phyloP scores from a whole-genome alignment of 1,284 basidiomycete species.

The Tilletia indica region DNA sequence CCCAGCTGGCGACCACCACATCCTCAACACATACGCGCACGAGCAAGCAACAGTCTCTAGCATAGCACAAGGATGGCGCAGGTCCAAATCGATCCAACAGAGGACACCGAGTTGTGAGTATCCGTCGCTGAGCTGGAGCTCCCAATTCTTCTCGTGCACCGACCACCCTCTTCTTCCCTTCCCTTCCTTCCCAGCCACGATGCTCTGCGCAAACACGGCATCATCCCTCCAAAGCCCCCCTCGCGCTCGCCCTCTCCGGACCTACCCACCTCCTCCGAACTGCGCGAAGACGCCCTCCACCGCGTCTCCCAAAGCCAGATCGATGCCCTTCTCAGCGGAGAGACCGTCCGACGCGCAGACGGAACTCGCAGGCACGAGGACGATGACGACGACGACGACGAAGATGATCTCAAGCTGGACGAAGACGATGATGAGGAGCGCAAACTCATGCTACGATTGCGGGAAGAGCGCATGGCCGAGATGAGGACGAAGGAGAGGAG shows the following conservation, averaged over 20 bases:
- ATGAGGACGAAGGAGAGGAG: conserved; percentile 66
- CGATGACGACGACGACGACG: conserved; percentile 18
- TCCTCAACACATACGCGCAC: no score
- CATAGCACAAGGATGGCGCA: neutral
- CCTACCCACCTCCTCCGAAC: conserved; percentile 33
- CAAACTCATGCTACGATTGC: conserved; percentile 70
- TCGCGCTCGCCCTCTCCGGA: conserved; percentile 53
- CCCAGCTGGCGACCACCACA: no score
- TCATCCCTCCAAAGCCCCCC: conserved; percentile 51
- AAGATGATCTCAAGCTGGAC: conserved; percentile 27
- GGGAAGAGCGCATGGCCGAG: conserved; percentile 68
- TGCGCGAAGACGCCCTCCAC: conserved; percentile 32
- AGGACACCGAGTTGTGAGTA: conserved; percentile 1
- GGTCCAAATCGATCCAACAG: neutral
- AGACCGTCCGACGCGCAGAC: conserved; percentile 18
- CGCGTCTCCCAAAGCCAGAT: conserved; percentile 41
- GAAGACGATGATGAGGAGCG: conserved; percentile 67
- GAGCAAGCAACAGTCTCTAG: no score
- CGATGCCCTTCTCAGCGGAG: conserved; percentile 34
- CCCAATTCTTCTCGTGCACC: no score
- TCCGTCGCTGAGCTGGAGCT: no score
- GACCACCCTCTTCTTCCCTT: neutral
- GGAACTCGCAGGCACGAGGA: neutral
- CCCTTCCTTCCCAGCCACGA: conserved; percentile 37
- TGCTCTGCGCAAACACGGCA: conserved; percentile 49